phyloP scores from a whole-genome alignment of 441 rosid genomes.

The Cnidoscolus chayamansa region DNA sequence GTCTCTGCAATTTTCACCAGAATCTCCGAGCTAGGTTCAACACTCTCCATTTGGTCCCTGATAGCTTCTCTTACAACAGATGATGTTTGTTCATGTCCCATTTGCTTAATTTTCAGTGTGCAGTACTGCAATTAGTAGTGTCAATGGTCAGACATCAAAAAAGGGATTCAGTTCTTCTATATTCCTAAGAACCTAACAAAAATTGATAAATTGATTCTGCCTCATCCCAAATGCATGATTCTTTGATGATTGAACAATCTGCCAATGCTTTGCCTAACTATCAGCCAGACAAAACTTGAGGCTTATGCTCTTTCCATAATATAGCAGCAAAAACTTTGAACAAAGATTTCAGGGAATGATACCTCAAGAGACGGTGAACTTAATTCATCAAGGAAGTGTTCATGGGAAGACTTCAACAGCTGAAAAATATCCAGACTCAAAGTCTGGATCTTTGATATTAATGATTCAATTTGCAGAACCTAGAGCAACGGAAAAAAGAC shows the following conservation, averaged over 20 bases:
- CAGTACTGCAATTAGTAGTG: slow-evolving; percentile 50
- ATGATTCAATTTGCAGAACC: slow-evolving; percentile 70
- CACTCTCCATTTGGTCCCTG: slow-evolving; percentile 50
- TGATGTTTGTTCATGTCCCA: slow-evolving; percentile 50
- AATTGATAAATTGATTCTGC: background rate
- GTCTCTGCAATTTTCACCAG: slow-evolving; percentile 59
- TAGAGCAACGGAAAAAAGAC: slow-evolving; percentile 27
- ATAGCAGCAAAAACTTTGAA: slow-evolving; percentile 11
- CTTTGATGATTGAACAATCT: slow-evolving; percentile 12
- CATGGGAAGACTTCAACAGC: slow-evolving; percentile 53
- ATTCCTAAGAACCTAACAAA: slow-evolving; percentile 15
- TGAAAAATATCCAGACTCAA: slow-evolving; percentile 55
- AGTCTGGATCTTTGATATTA: slow-evolving; percentile 52
- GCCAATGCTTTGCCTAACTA: slow-evolving; percentile 7
- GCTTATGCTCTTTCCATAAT: background rate
- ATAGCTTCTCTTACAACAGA: slow-evolving; percentile 48
- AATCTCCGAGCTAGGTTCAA: slow-evolving; percentile 56
- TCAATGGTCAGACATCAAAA: slow-evolving; percentile 22
- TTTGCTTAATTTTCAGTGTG: slow-evolving; percentile 58
- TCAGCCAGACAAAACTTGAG: slow-evolving; percentile 7
- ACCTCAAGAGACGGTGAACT: slow-evolving; percentile 79
- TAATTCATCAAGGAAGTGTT: slow-evolving; percentile 55
- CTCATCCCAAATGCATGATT: slow-evolving; percentile 7
- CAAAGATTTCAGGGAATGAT: slow-evolving; percentile 15
- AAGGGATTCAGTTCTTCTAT: slow-evolving; percentile 9